Evolutionary conservation across 1,139 yeast species (phyloP).

Genomic region (Blastobotrys arbuscula): DNA sequence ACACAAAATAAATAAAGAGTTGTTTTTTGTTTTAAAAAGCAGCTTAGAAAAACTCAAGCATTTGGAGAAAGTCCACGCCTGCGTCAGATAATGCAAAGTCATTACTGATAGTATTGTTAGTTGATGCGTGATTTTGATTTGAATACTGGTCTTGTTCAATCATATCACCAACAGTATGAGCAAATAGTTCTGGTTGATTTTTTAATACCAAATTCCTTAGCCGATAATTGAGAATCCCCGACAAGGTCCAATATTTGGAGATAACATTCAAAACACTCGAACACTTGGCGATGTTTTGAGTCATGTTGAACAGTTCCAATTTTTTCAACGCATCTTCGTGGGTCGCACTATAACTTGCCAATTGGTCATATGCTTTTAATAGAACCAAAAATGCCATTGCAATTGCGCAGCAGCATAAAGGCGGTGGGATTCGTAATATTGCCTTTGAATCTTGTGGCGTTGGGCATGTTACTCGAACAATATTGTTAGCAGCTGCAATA

Average conservation of each 20-base stretch:
- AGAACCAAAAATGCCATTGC: slow-evolving; percentile 10
- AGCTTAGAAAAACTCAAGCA: slow-evolving; percentile 9
- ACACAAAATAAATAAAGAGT: too few relatives aligned
- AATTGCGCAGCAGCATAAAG: slow-evolving; percentile 8
- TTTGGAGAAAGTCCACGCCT: slow-evolving; percentile 10
- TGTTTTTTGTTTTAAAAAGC: too few relatives aligned
- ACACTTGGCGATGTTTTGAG: background rate
- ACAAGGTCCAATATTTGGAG: slow-evolving; percentile 6
- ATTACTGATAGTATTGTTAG: background rate
- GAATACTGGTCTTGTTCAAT: background rate
- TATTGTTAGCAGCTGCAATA: slow-evolving; percentile 10
- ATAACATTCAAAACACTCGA: slow-evolving; percentile 2
- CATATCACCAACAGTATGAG: slow-evolving; percentile 6
- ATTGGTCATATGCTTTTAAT: slow-evolving; percentile 9
- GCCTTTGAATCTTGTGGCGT: background rate
- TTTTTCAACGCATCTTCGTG: slow-evolving; percentile 5
- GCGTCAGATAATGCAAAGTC: slow-evolving; percentile 3
- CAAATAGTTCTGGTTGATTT: slow-evolving; percentile 8
- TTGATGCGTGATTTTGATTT: too few relatives aligned
- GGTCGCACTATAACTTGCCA: background rate
- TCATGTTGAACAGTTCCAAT: slow-evolving; percentile 4
- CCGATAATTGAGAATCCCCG: slow-evolving; percentile 5
- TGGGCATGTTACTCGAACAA: slow-evolving; percentile 1
- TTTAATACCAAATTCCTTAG: slow-evolving; percentile 6
- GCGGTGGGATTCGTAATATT: background rate